Conservation (phyloP, 768 basidiomycete species). For the Naganishia friedmannii region DNA sequence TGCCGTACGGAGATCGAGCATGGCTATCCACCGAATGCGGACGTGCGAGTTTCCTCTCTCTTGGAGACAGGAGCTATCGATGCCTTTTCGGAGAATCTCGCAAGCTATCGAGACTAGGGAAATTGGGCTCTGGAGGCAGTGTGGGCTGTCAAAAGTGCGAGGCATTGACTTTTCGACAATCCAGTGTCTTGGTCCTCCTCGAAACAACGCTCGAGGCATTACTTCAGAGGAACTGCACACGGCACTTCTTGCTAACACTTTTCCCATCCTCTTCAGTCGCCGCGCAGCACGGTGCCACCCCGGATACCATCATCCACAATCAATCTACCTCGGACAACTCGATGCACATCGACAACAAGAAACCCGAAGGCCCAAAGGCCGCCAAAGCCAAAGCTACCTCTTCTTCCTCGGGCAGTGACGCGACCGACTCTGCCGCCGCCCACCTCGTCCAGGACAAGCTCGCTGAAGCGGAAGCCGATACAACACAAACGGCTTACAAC, state of each 20-base stretch:
- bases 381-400: background rate
- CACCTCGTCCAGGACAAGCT: slow-evolving; percentile 36
- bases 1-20: background rate
- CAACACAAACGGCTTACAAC: slow-evolving; percentile 68
- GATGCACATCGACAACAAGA: slow-evolving; percentile 27
- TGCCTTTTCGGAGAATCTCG: no score
- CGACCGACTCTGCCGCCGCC: slow-evolving; percentile 1
- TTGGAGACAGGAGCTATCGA: no score
- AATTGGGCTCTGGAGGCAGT: no score
- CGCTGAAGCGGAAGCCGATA: slow-evolving; percentile 31
- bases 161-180: no score
- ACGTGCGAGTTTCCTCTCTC: background rate
- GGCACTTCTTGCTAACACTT: background rate
- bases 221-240: no score
- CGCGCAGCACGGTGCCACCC: slow-evolving; percentile 26
- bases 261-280: slow-evolving; percentile 20
- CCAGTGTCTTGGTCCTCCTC: no score
- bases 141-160: no score
- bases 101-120: no score
- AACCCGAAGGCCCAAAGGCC: slow-evolving; percentile 7
- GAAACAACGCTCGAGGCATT: no score
- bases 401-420: background rate
- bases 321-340: slow-evolving; percentile 19
- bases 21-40: background rate
- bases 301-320: slow-evolving; percentile 30